Evolutionary conservation across 225 moss, liverwort and hornwort species (phyloP), one percentile per base, ranked within the genome.

Genomic region (Asterella californica): DNA sequence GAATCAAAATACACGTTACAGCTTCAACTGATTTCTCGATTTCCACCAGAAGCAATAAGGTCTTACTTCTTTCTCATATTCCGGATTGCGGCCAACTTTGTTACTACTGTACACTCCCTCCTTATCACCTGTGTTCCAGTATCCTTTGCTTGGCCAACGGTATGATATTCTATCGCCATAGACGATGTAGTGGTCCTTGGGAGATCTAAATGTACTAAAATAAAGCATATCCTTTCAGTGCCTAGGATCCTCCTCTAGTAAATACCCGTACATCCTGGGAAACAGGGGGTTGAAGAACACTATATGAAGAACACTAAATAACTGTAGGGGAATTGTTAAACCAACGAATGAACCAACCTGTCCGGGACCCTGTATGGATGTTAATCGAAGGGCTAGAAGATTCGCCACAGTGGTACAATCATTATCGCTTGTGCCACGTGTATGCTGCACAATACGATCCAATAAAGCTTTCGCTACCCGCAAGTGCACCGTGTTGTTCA

Each of bases 361-460:
- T 47, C 90, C 94, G 27, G 95, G 88, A 48, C 89, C 91, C 88
- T 99, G 99, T 77, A 93, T 84, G 52, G 95, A 89, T 70, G 92
- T 86, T 54, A 99, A 88, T 72, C 99, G 89, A 76, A 99, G 92
- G 74, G 95, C 90, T 36, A 99, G 90, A 72, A 99, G 85, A 84
- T 99, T 99, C 76, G 91, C 91, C 59, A 99, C 93, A 45, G 95
- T 99, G 66, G 88, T 93, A 30, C 91, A 94, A 84, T 99, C 95
- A 72, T 95, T 99, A 84, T 95, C 95, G 88, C 92, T 93, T 42
- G 93, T 93, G 72, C 93, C 89, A 76, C 91, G 92, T 24, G 99
- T 99, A 88, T 92, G 93, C 82, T 93, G 93, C 81, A 99, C 88
- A 53, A 99, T 93, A 66, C 95, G 93, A 86, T 99, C 99, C 63